Percentiles rank a stretch among this genome's conserved stretches.
Evolutionary conservation across 164 flowering plant species (phyloP).

Genomic region (Litsea cubeba): DNA sequence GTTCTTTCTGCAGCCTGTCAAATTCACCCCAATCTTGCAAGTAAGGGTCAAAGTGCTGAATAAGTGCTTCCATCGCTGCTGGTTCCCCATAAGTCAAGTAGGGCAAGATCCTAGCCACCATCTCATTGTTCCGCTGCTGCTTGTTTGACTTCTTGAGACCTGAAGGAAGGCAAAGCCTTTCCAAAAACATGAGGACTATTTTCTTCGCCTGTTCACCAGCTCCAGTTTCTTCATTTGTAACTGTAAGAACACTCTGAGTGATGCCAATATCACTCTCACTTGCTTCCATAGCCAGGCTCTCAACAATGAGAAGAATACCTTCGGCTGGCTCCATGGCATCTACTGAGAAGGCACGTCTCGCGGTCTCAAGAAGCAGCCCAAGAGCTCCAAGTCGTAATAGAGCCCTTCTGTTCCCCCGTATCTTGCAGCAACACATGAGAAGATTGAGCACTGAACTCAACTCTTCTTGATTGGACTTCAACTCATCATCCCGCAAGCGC

Average conservation of each 20-base stretch:
- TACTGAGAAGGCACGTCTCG: slow-evolving; percentile 92
- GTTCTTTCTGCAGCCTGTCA: slow-evolving; percentile 69
- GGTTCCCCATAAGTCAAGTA: slow-evolving; percentile 96
- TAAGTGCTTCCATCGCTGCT: slow-evolving; percentile 95
- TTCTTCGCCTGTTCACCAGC: slow-evolving; percentile 93
- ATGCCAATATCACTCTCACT: slow-evolving; percentile 88
- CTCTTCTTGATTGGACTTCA: slow-evolving; percentile 92
- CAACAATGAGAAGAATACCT: slow-evolving; percentile 94
- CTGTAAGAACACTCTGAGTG: slow-evolving; percentile 65
- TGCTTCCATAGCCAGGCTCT: slow-evolving; percentile 88
- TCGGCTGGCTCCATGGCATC: slow-evolving; percentile 99
- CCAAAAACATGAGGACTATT: slow-evolving; percentile 93
- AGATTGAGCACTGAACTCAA: slow-evolving; percentile 81
- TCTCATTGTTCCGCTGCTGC: slow-evolving; percentile 97
- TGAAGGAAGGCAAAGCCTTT: slow-evolving; percentile 76
- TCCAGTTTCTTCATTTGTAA: slow-evolving; percentile 75
- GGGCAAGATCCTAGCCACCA: slow-evolving; percentile 98
- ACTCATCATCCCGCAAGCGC: slow-evolving; percentile 73
- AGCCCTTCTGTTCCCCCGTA: slow-evolving; percentile 83
- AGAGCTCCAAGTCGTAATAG: slow-evolving; percentile 76
- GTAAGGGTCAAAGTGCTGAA: slow-evolving; percentile 87
- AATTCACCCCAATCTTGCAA: slow-evolving; percentile 77
- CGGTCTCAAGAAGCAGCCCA: slow-evolving; percentile 88
- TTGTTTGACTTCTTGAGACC: slow-evolving; percentile 85
- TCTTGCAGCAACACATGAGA: slow-evolving; percentile 95